These are phyloP conservation scores for Bonia amplexicaulis DNA, from an alignment of 176 grass and related monocot genomes.

Conservation along the genomic window DNA sequence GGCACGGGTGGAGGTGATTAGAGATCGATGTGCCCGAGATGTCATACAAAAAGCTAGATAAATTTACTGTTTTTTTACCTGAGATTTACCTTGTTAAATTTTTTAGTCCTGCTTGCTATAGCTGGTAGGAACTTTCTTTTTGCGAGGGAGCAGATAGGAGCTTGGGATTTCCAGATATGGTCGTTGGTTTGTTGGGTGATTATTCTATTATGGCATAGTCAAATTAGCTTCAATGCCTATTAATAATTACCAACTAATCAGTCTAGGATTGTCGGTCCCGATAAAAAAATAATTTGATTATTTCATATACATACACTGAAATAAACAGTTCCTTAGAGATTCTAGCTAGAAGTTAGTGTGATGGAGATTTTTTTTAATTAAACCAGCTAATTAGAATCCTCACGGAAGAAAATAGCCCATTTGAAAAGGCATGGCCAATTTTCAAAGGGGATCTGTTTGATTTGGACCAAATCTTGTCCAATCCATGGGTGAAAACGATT, in stretches of 20 bases:
- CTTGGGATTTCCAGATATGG: slow-evolving; percentile 38
- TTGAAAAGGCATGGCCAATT: neutral
- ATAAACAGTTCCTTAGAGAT: neutral
- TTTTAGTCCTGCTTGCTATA: neutral
- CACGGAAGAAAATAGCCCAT: neutral
- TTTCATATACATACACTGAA: neutral
- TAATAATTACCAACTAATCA: neutral
- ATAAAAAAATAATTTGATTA: neutral
- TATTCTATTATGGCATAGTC: neutral
- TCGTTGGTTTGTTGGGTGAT: slow-evolving; percentile 26
- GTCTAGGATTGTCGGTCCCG: neutral
- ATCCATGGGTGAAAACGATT: neutral
- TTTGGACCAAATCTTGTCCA: neutral
- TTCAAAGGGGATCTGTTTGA: neutral
- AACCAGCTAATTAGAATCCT: neutral
- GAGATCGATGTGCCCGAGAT: neutral
- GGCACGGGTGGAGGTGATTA: slow-evolving; percentile 15
- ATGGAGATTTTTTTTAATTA: neutral
- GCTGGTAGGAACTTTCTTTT: too few species aligned
- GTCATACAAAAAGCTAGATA: neutral
- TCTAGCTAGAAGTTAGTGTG: neutral
- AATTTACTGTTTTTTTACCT: slow-evolving; percentile 17
- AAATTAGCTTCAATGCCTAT: neutral
- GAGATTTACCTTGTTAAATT: slow-evolving; percentile 2
- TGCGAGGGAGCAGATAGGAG: neutral